Percentiles rank a stretch among this genome's conserved stretches.
These are phyloP conservation scores for Podospora pseudocomata DNA, from an alignment of 495 filamentous ascomycete species.

Conservation along the genomic window DNA sequence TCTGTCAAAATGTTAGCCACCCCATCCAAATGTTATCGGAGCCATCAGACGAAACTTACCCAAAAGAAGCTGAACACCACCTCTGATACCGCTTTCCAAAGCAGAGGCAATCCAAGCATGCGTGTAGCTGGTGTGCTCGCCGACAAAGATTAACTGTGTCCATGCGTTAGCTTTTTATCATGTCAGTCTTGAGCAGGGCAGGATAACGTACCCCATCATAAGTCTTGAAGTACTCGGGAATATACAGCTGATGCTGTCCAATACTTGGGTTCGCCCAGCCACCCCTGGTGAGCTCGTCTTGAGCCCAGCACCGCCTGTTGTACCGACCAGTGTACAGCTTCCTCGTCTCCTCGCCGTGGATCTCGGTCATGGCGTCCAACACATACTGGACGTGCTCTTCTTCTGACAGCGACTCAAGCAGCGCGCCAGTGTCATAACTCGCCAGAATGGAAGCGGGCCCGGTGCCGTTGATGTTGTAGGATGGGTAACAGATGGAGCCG, in stretches of 20 bases:
- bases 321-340: slow-evolving; percentile 59
- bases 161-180: slow-evolving; percentile 4
- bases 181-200: not conserved
- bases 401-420: slow-evolving; percentile 28
- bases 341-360: slow-evolving; percentile 54
- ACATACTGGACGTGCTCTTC: slow-evolving; percentile 34
- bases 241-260: slow-evolving; percentile 62
- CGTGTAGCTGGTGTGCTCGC: slow-evolving; percentile 71
- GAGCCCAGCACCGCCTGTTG: slow-evolving; percentile 57
- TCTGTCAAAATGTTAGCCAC: slow-evolving; percentile 28
- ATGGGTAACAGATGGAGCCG: slow-evolving; percentile 59
- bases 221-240: slow-evolving; percentile 67
- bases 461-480: slow-evolving; percentile 59
- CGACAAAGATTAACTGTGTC: slow-evolving; percentile 58
- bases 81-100: slow-evolving; percentile 62
- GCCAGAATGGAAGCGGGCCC: slow-evolving; percentile 62
- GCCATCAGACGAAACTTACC: slow-evolving; percentile 15
- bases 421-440: slow-evolving; percentile 48
- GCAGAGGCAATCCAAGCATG: slow-evolving; percentile 71
- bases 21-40: not conserved
- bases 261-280: slow-evolving; percentile 54
- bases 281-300: slow-evolving; percentile 51
- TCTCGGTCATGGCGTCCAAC: slow-evolving; percentile 49
- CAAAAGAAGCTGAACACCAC: slow-evolving; percentile 60
- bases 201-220: slow-evolving; percentile 48